Evolutionary conservation across 1,139 yeast genomes (phyloP), one percentile per base, ranked within the genome.

Genomic region (Barnettozyma hawaiiensis): DNA sequence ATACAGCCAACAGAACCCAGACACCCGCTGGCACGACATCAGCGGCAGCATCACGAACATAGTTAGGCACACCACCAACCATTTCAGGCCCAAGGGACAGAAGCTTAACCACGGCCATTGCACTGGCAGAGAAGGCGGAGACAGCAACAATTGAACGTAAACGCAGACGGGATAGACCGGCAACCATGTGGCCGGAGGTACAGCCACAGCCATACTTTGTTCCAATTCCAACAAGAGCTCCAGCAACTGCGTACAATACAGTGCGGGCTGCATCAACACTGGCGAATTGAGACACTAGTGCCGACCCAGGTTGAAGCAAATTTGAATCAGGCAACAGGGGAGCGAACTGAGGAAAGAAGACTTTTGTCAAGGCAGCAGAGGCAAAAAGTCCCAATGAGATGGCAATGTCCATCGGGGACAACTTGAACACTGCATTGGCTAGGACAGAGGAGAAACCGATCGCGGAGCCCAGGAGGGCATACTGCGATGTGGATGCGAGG

Each of bases 151-250:
- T 41, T 12, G 74, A 68, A 44, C 77, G 58, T 41, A 57, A 39
- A 35, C 76, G 59, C 8, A 69, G 48, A 33, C 76, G 58, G 4
- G 76, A 66, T 14, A 72, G 41, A 0, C 78, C 78, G 19, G 63
- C 59, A 7, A 73, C 59, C 75, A 73, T 69, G 47, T 73, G 78
- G 7, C 78, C 78, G 0, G 76, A 70, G 2, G 78, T 73, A 45
- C 78, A 73, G 0, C 77, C 78, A 19, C 65, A 58, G 0, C 74
- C 76, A 28, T 63, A 53, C 35, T 62, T 62, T 0, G 77, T 67
- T 1, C 78, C 78, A 1, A 66, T 23, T 0, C 78, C 78, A 2
- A 66, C 71, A 2, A 71, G 51, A 0, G 63, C 41, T 0, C 76
- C 76, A 0, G 72, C 53, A 4, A 45, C 7, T 7, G 39, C 18